phyloP scores from a whole-genome alignment of 495 filamentous ascomycete genomes.

The Penicillium robsamsonii region DNA sequence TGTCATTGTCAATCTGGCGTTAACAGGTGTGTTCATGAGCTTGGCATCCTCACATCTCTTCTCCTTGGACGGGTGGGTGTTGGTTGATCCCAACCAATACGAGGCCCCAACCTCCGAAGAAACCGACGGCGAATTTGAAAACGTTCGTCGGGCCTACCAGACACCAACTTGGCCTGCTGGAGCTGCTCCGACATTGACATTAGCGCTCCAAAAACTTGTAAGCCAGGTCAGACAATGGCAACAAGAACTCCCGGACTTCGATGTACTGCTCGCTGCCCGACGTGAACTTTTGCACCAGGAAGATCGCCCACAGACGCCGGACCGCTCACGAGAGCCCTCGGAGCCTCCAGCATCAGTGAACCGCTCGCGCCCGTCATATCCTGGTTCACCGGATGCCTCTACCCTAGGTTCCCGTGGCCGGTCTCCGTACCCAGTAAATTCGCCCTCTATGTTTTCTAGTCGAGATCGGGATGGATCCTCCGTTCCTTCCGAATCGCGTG shows the following conservation, averaged over 20 bases:
- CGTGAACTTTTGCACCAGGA: conserved; percentile 47
- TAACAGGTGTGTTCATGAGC: conserved; percentile 80
- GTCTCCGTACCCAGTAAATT: conserved; percentile 17
- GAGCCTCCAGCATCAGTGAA: conserved; percentile 25
- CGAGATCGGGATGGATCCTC: conserved; percentile 26
- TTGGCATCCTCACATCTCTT: conserved; percentile 80
- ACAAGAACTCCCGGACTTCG: conserved; percentile 69
- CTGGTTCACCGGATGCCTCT: conserved; percentile 59
- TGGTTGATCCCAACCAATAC: conserved; percentile 62
- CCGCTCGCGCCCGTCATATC: conserved; percentile 50
- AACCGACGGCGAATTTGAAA: conserved; percentile 20
- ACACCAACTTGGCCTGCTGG: conserved; percentile 39
- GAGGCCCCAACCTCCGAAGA: conserved; percentile 12
- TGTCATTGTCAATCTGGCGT: conserved; percentile 80
- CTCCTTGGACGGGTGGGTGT: conserved; percentile 84
- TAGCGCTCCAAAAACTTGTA: conserved; percentile 51
- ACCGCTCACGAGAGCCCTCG: conserved; percentile 23
- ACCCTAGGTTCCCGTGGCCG: conserved; percentile 22
- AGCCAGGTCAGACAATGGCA: conserved; percentile 64
- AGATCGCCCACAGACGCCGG: conserved; percentile 23
- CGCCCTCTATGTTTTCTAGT: conserved; percentile 16
- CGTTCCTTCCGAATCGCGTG: conserved; percentile 29
- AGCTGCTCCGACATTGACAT: conserved; percentile 41
- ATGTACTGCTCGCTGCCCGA: conserved; percentile 70
- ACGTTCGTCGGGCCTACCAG: conserved; percentile 32